These are phyloP conservation scores for Solanum etuberosum DNA, from an alignment of 257 asterid species.

Conservation along the genomic window DNA sequence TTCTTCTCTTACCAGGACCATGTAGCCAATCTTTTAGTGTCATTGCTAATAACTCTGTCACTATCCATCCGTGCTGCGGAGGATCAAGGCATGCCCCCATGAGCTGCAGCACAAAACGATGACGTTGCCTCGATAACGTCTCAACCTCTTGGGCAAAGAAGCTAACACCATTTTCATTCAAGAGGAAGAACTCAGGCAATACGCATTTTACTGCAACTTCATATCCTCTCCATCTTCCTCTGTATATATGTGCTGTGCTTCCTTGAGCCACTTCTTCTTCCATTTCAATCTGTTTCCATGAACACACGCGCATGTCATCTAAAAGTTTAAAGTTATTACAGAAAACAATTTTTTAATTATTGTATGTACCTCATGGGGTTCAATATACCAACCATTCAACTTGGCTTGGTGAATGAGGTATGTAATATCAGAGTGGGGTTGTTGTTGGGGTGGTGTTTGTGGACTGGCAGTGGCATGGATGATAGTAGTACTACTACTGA, in stretches of 20 bases:
- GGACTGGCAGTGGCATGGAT: constrained; percentile 9
- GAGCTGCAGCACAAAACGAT: constrained; percentile 58
- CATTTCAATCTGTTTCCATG: constrained; percentile 38
- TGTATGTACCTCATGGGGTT: constrained; percentile 64
- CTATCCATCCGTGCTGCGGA: constrained; percentile 58
- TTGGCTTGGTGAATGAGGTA: constrained; percentile 39
- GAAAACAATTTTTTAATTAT: not conserved
- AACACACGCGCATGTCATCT: not conserved
- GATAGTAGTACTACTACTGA: not conserved
- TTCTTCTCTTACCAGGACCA: constrained; percentile 48
- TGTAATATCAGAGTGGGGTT: constrained; percentile 25
- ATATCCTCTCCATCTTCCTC: constrained; percentile 60
- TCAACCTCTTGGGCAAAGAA: constrained; percentile 74
- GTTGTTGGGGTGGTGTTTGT: constrained; percentile 1
- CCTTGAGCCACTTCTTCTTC: constrained; percentile 49
- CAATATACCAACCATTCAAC: constrained; percentile 54
- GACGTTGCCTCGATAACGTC: constrained; percentile 55
- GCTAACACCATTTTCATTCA: constrained; percentile 40
- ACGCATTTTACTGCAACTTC: constrained; percentile 63
- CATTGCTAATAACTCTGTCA: constrained; percentile 41
- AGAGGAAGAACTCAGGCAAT: constrained; percentile 50
- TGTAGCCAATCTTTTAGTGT: constrained; percentile 57
- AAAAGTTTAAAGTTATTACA: not conserved
- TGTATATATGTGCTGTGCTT: constrained; percentile 58
- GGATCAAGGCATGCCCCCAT: constrained; percentile 67